Base-by-base conservation (phyloP, 179 eudicot genomes). In the Spinacia oleracea region DNA sequence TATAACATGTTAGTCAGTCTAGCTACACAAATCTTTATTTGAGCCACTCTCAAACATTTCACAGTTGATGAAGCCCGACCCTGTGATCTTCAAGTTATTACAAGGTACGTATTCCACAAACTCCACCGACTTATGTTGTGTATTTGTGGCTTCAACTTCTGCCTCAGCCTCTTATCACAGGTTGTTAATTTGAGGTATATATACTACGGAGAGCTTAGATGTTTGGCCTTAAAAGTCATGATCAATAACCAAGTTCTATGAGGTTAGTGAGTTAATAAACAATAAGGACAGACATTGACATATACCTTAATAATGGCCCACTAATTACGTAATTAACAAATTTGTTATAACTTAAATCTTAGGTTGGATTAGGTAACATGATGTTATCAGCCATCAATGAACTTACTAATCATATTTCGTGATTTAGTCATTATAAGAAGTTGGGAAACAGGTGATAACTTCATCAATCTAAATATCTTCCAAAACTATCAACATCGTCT, bases 341-440 rank as follows among this genome's bases (percentile, higher is more conserved):
- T 3, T 38, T 29, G 20, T 62, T 27, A 60, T 23, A 10, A 51
- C 4, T 51, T 5, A 51, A 51, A 23, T 1, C 65, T 16, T n/a
- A 40, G 53, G 74, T 70, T 70, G 56, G 58, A 70, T 70, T 70
- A 45, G 74, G 74, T 70, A 70, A 12, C 4, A 48, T 42, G 74
- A 27, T 48, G 21, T 46, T 42, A 29, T 70, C 74, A 70, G 40
- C 14, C 21, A 45, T 46, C 48, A 38, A 70, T 70, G 21, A 70
- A 48, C 38, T 6, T 48, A 46, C 27, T 43, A 70, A 29, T 46
- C 18, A 48, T 23, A 55, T 46, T 25, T 70, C n/a, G 40, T 70
- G 12, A 55, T 46, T 25, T 70, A 11, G 40, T 70, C 58, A 46
- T 46, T 25, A 27, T 70, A 23, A 12, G 34, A 23, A 12, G 55